phyloP scores from a whole-genome alignment of 1,139 yeast genomes.

The Hansenula lynferdii region DNA sequence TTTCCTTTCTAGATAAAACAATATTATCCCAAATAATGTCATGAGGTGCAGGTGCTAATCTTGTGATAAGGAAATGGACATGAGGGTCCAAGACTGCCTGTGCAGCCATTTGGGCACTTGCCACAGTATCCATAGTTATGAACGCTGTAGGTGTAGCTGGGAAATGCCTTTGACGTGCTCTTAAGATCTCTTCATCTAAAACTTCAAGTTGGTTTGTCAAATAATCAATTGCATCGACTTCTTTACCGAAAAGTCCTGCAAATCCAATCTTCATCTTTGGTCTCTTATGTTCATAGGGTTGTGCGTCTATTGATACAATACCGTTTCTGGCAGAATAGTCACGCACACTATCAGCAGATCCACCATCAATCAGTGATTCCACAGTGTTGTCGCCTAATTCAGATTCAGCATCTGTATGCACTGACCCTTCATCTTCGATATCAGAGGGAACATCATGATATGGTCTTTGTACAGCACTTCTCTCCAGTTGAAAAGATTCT shows the following conservation, averaged over 20 bases:
- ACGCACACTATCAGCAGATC: constrained; percentile 17
- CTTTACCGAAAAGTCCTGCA: constrained; percentile 48
- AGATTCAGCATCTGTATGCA: constrained; percentile 12
- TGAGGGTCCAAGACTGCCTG: constrained; percentile 84
- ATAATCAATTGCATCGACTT: constrained; percentile 62
- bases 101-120: constrained; percentile 86
- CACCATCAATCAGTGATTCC: constrained; percentile 4
- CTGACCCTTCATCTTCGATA: constrained; percentile 19
- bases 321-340: constrained; percentile 24
- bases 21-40: constrained; percentile 77
- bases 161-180: constrained; percentile 56
- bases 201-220: constrained; percentile 53
- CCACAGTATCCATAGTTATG: constrained; percentile 77
- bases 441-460: constrained; percentile 14
- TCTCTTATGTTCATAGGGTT: constrained; percentile 34
- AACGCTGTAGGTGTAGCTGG: constrained; percentile 74
- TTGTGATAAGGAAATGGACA: constrained; percentile 66
- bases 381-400: constrained; percentile 16
- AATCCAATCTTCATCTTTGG: constrained; percentile 50
- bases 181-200: constrained; percentile 55
- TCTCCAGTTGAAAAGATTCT: constrained; percentile 22
- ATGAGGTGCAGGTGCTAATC: constrained; percentile 82
- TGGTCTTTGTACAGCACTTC: constrained; percentile 21
- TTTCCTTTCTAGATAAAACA: constrained; percentile 51
- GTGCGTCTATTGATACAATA: constrained; percentile 14